Base-by-base conservation (phyloP, 148 eudicot genomes). In the Simmondsia chinensis region DNA sequence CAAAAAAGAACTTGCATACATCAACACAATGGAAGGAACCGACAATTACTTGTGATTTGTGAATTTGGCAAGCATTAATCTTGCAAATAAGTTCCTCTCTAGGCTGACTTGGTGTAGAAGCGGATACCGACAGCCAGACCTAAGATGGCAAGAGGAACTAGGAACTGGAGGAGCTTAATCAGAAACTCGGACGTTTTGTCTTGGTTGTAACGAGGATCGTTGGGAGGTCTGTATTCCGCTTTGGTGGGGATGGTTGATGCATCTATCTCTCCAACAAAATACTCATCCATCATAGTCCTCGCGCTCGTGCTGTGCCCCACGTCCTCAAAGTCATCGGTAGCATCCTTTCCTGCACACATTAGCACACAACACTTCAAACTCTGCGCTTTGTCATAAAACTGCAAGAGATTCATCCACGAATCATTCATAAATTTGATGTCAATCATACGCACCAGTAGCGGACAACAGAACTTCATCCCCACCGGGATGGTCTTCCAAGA, bases 231-330 rank as follows among this genome's bases (percentile, higher is more conserved):
- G 18, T 55, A 10, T 4, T 10, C 22, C 6, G 9, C 16, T 33
- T 17, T 49, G 20, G 19, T 9, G n/a, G 70, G 66, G 19, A 33
- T 33, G 5, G 58, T 61, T 11, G 54, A 23, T 2, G 45, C 42
- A 65, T 76, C 77, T 15, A 61, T 43, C 44, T 80, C 83, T 19
- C 75, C 83, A 1, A 73, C 37, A 9, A 58, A 76, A 48, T 53
- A 73, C 27, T 70, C 73, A 33, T 71, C 68, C 42, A 81, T 46
- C 73, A 76, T 59, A 19, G 71, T 65, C 46, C 77, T 73, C 5
- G 83, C 77, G 3, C 50, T 60, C 35, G 65, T 63, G 3, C 75
- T 81, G 63, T 80, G 83, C 1, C 83, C 83, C 15, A 52, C 83
- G 11, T 62, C 61, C 61, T 79, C 82, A 43, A 75, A 79, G 22